phyloP scores from a whole-genome alignment of 352 stramenopile species.

The Globisporangium paroecandrum region DNA sequence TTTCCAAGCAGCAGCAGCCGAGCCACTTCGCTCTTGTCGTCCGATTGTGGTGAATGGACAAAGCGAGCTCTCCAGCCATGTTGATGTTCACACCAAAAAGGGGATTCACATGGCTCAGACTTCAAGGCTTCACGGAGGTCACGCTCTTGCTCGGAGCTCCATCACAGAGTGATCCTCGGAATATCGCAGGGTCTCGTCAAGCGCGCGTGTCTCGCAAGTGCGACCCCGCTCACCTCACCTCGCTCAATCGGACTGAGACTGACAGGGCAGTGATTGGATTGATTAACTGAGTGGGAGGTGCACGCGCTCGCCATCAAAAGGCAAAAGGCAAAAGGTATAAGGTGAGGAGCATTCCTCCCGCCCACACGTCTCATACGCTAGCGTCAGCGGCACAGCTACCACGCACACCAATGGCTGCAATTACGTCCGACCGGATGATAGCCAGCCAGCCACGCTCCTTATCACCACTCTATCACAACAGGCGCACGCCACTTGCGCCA shows the following conservation, averaged over 20 bases:
- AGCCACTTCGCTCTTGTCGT: conserved; percentile 4
- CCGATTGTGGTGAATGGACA: not conserved
- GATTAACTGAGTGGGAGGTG: not conserved
- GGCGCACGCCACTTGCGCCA: not conserved
- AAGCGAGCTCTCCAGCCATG: not conserved
- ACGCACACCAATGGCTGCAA: not conserved
- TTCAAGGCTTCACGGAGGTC: not conserved
- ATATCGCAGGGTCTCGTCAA: not conserved
- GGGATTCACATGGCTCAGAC: not conserved
- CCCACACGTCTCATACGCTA: not conserved
- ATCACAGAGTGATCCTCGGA: not conserved
- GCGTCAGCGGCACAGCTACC: not conserved
- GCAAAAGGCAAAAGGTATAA: not conserved
- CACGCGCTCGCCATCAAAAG: not conserved
- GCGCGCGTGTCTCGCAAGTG: not conserved
- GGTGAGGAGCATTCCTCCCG: not conserved
- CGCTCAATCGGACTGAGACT: not conserved
- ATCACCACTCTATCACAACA: not conserved
- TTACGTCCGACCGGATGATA: not conserved
- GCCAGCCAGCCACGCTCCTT: too few relatives aligned
- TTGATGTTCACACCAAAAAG: not conserved
- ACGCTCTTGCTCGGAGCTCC: not conserved
- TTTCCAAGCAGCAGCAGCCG: conserved; percentile 8
- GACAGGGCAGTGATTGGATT: not conserved
- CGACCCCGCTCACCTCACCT: not conserved